A percentile compares a stretch with the other conserved stretches of the same genome.
phyloP scores from a whole-genome alignment of 2,329 filamentous ascomycete genomes.

The Epichloe elymi region DNA sequence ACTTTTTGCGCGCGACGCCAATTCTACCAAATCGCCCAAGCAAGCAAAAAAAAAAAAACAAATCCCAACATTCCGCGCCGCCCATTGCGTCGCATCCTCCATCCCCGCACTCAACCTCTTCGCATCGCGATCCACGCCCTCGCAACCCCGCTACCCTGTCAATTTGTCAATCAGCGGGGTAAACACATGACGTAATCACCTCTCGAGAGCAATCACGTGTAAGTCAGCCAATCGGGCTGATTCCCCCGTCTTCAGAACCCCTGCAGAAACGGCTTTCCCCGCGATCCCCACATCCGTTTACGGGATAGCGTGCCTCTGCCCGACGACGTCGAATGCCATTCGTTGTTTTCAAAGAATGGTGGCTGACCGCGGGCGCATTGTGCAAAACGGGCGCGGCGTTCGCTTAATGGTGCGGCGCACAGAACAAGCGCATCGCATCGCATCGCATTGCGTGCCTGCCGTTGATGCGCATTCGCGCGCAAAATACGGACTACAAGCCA shows the following conservation, averaged over 20 bases:
- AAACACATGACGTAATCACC: not conserved
- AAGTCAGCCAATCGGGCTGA: slow-evolving; percentile 5
- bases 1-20: no score
- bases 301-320: no score
- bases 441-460: not conserved
- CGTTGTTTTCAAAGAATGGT: no score
- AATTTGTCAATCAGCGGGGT: not conserved
- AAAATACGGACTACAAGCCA: not conserved
- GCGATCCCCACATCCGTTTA: not conserved
- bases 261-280: slow-evolving; percentile 7
- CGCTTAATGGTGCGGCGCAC: no score
- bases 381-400: no score
- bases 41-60: no score
- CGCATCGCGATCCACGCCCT: not conserved
- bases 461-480: not conserved
- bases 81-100: no score
- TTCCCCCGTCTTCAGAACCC: not conserved
- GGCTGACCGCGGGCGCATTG: no score
- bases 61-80: slow-evolving; percentile 22
- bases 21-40: no score
- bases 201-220: slow-evolving; percentile 3
- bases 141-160: not conserved
- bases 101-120: not conserved
- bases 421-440: not conserved
- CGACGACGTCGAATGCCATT: no score